Percentiles rank a stretch among this genome's conserved stretches.
These are phyloP conservation scores for Ammopiptanthus mongolicus DNA, from an alignment of 306 rosid species.

Conservation along the genomic window DNA sequence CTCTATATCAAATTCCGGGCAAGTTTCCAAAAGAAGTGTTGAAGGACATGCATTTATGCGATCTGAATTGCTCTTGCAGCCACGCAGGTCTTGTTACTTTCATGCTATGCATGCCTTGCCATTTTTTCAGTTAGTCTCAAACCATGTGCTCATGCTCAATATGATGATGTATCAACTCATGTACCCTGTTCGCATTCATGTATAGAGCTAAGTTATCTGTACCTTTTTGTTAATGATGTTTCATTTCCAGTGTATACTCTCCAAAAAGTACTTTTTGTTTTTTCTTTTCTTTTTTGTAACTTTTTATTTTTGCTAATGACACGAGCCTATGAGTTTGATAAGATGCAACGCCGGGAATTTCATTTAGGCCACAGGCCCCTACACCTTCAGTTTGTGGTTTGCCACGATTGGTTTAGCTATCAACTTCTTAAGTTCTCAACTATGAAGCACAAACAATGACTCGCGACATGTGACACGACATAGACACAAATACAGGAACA, in stretches of 20 bases:
- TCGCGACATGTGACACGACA: too few relatives aligned
- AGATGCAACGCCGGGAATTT: neutral
- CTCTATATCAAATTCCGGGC: neutral
- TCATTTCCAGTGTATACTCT: neutral
- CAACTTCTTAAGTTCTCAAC: neutral
- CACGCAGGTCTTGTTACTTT: neutral
- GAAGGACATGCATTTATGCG: conserved; percentile 19
- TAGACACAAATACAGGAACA: too few relatives aligned
- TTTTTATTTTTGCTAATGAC: neutral
- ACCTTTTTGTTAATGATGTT: conserved; percentile 8
- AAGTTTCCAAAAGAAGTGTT: conserved; percentile 10
- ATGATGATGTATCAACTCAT: conserved; percentile 35
- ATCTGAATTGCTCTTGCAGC: neutral
- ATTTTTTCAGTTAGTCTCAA: conserved; percentile 12
- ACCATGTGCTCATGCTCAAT: conserved; percentile 14
- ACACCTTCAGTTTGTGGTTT: neutral
- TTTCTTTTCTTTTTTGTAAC: neutral
- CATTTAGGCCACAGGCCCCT: neutral
- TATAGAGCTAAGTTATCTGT: conserved; percentile 25
- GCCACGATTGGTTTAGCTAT: neutral
- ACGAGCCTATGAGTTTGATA: neutral
- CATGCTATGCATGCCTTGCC: neutral
- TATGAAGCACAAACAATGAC: too few relatives aligned
- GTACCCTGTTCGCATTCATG: conserved; percentile 27
- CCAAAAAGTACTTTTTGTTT: neutral